Percentiles rank a stretch among this genome's conserved stretches.
Conservation (phyloP, 805 yeast genomes). For the Candida namnaoensis region DNA sequence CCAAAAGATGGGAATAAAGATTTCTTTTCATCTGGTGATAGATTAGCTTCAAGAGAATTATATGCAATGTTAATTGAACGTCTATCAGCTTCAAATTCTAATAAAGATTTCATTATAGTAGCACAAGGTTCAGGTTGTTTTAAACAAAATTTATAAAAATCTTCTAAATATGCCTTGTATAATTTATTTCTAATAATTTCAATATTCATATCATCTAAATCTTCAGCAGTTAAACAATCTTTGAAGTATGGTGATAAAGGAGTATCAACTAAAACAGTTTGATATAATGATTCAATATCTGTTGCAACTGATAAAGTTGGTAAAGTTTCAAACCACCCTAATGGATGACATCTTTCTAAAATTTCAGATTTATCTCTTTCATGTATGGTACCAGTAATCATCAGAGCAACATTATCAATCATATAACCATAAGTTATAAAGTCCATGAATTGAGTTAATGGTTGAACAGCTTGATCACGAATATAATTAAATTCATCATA, state of each 20-base stretch:
- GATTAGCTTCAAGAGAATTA: slow-evolving; percentile 80
- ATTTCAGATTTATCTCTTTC: slow-evolving; percentile 88
- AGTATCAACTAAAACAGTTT: slow-evolving; percentile 89
- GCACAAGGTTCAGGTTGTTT: slow-evolving; percentile 66
- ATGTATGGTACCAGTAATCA: slow-evolving; percentile 96
- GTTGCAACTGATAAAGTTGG: slow-evolving; percentile 94
- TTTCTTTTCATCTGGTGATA: slow-evolving; percentile 63
- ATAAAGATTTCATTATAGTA: slow-evolving; percentile 70
- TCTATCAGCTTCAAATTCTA: slow-evolving; percentile 91
- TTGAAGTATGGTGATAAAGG: slow-evolving; percentile 96
- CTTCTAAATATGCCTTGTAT: slow-evolving; percentile 89
- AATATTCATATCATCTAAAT: slow-evolving; percentile 89
- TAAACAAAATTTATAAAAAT: slow-evolving; percentile 61
- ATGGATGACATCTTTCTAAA: slow-evolving; percentile 85
- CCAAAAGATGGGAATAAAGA: slow-evolving; percentile 79
- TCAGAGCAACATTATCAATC: slow-evolving; percentile 94
- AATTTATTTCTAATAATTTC: slow-evolving; percentile 89
- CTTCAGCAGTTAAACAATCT: slow-evolving; percentile 78
- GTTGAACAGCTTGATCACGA: slow-evolving; percentile 75
- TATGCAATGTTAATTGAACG: slow-evolving; percentile 86
- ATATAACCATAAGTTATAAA: slow-evolving; percentile 92
- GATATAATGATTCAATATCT: slow-evolving; percentile 87
- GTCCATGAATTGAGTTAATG: slow-evolving; percentile 77
- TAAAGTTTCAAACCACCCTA: slow-evolving; percentile 97
- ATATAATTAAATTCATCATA: slow-evolving; percentile 81